A percentile compares a stretch with the other conserved stretches of the same genome.
phyloP scores from a whole-genome alignment of 805 yeast genomes.

The Candida michaelii region DNA sequence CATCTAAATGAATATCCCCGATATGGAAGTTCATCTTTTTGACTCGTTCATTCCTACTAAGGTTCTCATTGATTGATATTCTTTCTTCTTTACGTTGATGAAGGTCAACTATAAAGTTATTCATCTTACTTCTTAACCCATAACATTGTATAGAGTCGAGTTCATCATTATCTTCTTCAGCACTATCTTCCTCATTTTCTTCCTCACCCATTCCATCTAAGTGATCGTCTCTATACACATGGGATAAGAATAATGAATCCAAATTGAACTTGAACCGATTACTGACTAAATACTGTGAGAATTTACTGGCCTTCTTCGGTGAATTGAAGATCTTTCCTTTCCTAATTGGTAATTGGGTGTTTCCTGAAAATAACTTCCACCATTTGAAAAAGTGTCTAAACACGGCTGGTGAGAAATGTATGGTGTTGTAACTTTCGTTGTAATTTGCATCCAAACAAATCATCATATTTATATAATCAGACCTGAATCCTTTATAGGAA shows the following conservation, averaged over 20 bases:
- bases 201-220: slow-evolving; percentile 16
- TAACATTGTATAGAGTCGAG: slow-evolving; percentile 53
- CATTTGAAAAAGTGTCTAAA: slow-evolving; percentile 71
- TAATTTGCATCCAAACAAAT: slow-evolving; percentile 38
- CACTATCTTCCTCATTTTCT: neutral
- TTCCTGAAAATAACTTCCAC: slow-evolving; percentile 86
- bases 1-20: slow-evolving; percentile 58
- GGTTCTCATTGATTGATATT: slow-evolving; percentile 38
- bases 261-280: slow-evolving; percentile 77
- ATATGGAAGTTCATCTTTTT: slow-evolving; percentile 61
- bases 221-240: slow-evolving; percentile 57
- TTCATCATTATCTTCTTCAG: slow-evolving; percentile 37
- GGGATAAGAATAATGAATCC: slow-evolving; percentile 72
- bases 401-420: slow-evolving; percentile 72
- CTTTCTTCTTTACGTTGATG: slow-evolving; percentile 42
- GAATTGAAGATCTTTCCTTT: slow-evolving; percentile 71
- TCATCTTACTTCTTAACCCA: slow-evolving; percentile 59
- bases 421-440: slow-evolving; percentile 56
- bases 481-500: slow-evolving; percentile 41
- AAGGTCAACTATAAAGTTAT: slow-evolving; percentile 37
- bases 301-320: slow-evolving; percentile 55
- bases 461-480: slow-evolving; percentile 41
- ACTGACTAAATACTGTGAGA: slow-evolving; percentile 71
- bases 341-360: slow-evolving; percentile 75
- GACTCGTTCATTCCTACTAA: slow-evolving; percentile 47